Evolutionary conservation across 2,329 filamentous ascomycete genomes (phyloP).

Genomic region (Nemania abortiva): DNA sequence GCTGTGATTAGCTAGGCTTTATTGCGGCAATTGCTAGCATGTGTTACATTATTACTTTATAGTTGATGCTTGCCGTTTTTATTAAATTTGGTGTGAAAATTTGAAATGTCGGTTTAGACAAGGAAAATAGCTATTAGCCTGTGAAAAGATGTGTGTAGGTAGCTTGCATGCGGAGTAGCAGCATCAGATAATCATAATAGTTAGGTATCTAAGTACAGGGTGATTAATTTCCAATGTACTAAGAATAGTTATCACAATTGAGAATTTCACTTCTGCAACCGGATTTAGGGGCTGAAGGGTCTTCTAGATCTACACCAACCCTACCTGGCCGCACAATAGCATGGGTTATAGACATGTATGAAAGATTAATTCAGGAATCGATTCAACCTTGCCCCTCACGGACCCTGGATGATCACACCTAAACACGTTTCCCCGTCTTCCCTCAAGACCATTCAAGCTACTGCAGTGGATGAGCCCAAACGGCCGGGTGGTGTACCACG

Average conservation of each 20-base stretch:
- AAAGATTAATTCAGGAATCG: neutral
- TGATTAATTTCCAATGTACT: too few relatives aligned
- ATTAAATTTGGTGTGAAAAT: too few relatives aligned
- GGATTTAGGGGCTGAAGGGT: neutral
- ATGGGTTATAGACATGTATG: constrained; percentile 3
- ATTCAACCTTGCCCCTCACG: constrained; percentile 11
- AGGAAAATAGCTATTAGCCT: too few relatives aligned
- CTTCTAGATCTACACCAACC: constrained; percentile 7
- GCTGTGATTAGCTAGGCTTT: too few relatives aligned
- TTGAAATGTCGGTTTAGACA: too few relatives aligned
- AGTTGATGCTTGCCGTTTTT: too few relatives aligned
- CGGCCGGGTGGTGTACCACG: neutral
- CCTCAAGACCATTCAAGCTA: neutral
- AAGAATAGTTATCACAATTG: neutral
- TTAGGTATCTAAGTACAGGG: too few relatives aligned
- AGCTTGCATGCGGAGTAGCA: too few relatives aligned
- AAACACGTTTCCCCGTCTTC: neutral
- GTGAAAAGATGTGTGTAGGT: too few relatives aligned
- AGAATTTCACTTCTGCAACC: neutral
- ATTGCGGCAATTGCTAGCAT: too few relatives aligned
- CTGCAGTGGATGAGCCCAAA: constrained; percentile 6
- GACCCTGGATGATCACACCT: neutral
- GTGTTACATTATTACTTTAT: too few relatives aligned
- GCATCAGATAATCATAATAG: too few relatives aligned
- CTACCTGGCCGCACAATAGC: neutral